Evolutionary conservation across 345 rosid genomes (phyloP).

Genomic region (Salix udensis): DNA sequence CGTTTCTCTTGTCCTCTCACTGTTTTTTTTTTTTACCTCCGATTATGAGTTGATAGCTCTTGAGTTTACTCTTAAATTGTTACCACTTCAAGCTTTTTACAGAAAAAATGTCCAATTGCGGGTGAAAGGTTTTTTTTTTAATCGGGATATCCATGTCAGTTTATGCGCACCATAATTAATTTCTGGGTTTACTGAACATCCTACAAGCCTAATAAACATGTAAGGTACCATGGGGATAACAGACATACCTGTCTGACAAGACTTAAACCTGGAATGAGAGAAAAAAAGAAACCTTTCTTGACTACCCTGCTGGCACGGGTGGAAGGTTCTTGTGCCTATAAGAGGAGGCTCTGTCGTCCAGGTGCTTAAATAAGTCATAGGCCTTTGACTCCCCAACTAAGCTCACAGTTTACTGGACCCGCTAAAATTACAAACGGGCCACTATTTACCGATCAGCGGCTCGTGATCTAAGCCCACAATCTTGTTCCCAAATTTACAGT

Average conservation of each 20-base stretch:
- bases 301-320: background rate
- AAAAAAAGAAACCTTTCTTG: too few relatives aligned
- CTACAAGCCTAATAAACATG: rapidly evolving
- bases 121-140: background rate
- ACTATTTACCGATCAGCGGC: background rate
- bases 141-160: rapidly evolving
- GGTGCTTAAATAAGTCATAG: background rate
- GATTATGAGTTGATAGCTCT: background rate
- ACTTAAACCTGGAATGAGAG: too few relatives aligned
- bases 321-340: background rate
- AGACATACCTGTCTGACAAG: too few relatives aligned
- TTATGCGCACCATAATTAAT: rapidly evolving
- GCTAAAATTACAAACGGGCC: background rate
- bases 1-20: background rate
- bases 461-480: background rate
- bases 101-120: background rate
- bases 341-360: background rate
- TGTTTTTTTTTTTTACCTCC: background rate
- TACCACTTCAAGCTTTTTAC: background rate
- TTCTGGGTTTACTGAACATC: too few relatives aligned
- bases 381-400: background rate
- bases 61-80: background rate
- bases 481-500: background rate
- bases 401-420: background rate
- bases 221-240: too few relatives aligned